phyloP scores from a whole-genome alignment of 2,329 filamentous ascomycete genomes.

The Claviceps pusilla region DNA sequence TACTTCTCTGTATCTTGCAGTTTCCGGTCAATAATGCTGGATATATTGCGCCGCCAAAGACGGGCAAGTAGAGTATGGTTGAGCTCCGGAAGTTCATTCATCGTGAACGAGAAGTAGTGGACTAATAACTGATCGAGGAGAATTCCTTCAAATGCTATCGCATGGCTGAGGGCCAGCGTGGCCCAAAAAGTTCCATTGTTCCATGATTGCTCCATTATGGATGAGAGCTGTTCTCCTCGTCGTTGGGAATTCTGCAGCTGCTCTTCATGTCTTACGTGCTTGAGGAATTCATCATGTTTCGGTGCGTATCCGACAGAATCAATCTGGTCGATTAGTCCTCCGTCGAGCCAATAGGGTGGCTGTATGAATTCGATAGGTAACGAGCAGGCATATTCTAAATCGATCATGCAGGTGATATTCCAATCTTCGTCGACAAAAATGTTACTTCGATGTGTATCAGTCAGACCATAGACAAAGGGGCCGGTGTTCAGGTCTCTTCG shows the following conservation, averaged over 20 bases:
- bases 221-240: not conserved
- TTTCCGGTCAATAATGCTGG: not conserved
- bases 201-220: not conserved
- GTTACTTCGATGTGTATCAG: conserved; percentile 19
- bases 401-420: conserved; percentile 19
- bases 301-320: not conserved
- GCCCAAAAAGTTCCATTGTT: not conserved
- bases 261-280: not conserved
- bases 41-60: not conserved
- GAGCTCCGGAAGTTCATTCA: not conserved
- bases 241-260: not conserved
- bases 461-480: conserved; percentile 15
- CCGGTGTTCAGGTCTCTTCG: conserved; percentile 10
- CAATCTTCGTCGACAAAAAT: conserved; percentile 20
- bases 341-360: conserved; percentile 19
- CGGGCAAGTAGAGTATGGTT: not conserved
- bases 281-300: not conserved
- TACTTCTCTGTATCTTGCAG: not conserved
- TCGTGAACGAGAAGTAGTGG: not conserved
- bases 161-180: not conserved
- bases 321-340: not conserved
- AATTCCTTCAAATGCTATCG: not conserved
- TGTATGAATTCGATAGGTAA: conserved; percentile 14
- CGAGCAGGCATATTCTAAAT: conserved; percentile 19
- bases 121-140: not conserved